Conservation (phyloP, 2,329 filamentous ascomycete genomes). For the Trichoderma asperellum region DNA sequence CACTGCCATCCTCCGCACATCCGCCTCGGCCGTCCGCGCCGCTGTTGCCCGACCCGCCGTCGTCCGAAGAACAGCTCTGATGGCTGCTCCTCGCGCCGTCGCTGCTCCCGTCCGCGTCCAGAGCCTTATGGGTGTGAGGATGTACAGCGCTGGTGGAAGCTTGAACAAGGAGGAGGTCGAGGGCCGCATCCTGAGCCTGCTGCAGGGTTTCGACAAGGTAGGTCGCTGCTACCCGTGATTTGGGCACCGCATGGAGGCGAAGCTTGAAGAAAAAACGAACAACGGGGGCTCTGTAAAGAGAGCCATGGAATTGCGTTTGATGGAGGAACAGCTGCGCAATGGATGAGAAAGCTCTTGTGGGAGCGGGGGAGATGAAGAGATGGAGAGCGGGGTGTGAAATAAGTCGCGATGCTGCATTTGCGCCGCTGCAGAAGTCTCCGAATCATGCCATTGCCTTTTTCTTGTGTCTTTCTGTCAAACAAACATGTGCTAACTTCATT, state of each 20-base stretch:
- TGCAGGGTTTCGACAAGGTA: slow-evolving; percentile 95
- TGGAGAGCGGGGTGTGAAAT: slow-evolving; percentile 14
- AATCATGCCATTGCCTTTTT: not conserved
- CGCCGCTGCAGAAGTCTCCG: not conserved
- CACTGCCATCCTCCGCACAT: slow-evolving; percentile 77
- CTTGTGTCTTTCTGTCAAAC: not conserved
- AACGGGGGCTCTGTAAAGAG: not conserved
- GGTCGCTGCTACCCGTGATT: slow-evolving; percentile 27
- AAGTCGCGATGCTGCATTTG: slow-evolving; percentile 1
- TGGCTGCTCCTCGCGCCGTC: slow-evolving; percentile 60
- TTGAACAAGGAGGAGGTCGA: slow-evolving; percentile 84
- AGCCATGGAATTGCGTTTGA: not conserved
- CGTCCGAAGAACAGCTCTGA: slow-evolving; percentile 58
- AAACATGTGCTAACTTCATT: slow-evolving; percentile 34
- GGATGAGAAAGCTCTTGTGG: not conserved
- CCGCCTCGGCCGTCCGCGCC: slow-evolving; percentile 59
- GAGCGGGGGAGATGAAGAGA: not conserved
- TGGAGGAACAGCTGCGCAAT: not conserved
- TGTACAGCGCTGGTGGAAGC: slow-evolving; percentile 82
- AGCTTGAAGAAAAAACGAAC: not conserved
- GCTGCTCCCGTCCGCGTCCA: slow-evolving; percentile 57
- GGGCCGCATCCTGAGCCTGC: slow-evolving; percentile 86
- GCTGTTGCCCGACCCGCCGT: slow-evolving; percentile 51
- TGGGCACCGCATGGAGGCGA: not conserved
- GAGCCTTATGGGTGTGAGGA: slow-evolving; percentile 71